phyloP scores from a whole-genome alignment of 805 yeast genomes.

The Kuraishia capsulata region DNA sequence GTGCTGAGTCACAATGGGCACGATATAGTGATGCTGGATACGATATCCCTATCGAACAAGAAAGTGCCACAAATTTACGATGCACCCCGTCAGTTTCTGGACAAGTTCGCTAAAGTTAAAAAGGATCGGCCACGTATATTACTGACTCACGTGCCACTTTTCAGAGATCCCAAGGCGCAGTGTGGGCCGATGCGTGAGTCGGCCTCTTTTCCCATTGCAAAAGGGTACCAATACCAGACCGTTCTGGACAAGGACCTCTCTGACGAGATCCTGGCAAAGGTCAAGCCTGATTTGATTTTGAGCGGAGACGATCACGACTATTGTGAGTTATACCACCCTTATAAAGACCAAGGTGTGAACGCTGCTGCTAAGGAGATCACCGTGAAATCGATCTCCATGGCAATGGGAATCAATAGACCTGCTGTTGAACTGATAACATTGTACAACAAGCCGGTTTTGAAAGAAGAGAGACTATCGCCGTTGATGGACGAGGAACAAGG shows the following conservation, averaged over 20 bases:
- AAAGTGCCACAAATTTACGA: slow-evolving; percentile 31
- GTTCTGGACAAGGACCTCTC: slow-evolving; percentile 56
- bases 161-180: slow-evolving; percentile 45
- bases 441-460: slow-evolving; percentile 6
- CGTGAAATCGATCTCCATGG: slow-evolving; percentile 85
- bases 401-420: slow-evolving; percentile 53
- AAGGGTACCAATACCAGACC: slow-evolving; percentile 86
- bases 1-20: slow-evolving; percentile 57
- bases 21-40: slow-evolving; percentile 66
- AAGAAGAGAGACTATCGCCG: not conserved
- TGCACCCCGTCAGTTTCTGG: slow-evolving; percentile 45
- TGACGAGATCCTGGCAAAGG: slow-evolving; percentile 40
- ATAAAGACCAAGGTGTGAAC: slow-evolving; percentile 5
- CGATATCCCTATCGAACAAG: slow-evolving; percentile 66
- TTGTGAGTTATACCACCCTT: slow-evolving; percentile 63
- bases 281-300: slow-evolving; percentile 65
- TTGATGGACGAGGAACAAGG: slow-evolving; percentile 12
- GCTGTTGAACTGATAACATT: slow-evolving; percentile 26
- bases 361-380: slow-evolving; percentile 47
- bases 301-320: slow-evolving; percentile 97
- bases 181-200: slow-evolving; percentile 82
- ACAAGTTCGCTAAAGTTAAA: slow-evolving; percentile 16
- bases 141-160: slow-evolving; percentile 82
- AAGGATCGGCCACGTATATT: slow-evolving; percentile 52
- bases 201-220: slow-evolving; percentile 53